These are phyloP conservation scores for Spathaspora passalidarum DNA, from an alignment of 805 yeast species.

Conservation along the genomic window DNA sequence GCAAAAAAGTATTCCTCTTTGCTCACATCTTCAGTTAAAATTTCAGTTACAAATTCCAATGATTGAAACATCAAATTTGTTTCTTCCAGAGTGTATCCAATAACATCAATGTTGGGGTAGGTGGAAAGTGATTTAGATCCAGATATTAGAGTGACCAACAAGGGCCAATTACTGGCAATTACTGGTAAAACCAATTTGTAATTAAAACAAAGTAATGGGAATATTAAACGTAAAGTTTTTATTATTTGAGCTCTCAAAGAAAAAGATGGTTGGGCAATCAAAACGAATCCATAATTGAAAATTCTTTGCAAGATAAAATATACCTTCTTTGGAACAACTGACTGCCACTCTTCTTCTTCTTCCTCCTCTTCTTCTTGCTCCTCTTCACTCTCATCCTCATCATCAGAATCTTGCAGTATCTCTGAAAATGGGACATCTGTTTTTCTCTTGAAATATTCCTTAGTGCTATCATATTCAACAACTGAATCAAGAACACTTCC, in stretches of 20 bases:
- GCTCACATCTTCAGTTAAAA: conserved; percentile 27
- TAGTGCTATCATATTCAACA: conserved; percentile 30
- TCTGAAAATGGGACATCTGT: conserved; percentile 36
- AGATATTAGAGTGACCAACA: conserved; percentile 14
- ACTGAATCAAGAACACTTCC: conserved; percentile 20
- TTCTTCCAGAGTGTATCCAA: conserved; percentile 9
- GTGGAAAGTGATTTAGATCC: conserved; percentile 13
- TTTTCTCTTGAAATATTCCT: conserved; percentile 35
- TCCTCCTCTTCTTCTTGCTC: conserved; percentile 15
- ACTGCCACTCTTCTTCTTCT: conserved; percentile 48
- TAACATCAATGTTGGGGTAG: not conserved
- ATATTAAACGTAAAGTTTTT: conserved; percentile 33
- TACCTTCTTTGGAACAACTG: conserved; percentile 60
- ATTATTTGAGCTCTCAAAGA: conserved; percentile 57
- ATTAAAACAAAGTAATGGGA: conserved; percentile 31
- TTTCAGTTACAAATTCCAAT: conserved; percentile 23
- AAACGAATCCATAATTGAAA: conserved; percentile 64
- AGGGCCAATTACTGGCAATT: conserved; percentile 33
- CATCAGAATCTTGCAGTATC: conserved; percentile 21
- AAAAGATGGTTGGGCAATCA: conserved; percentile 64
- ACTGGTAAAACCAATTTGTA: conserved; percentile 30
- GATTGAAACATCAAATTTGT: conserved; percentile 23
- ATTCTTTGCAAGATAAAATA: conserved; percentile 62
- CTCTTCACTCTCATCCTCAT: conserved; percentile 35
- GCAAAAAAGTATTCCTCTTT: conserved; percentile 47